phyloP scores from a whole-genome alignment of 2,329 filamentous ascomycete species.

The Penicillium sp. region DNA sequence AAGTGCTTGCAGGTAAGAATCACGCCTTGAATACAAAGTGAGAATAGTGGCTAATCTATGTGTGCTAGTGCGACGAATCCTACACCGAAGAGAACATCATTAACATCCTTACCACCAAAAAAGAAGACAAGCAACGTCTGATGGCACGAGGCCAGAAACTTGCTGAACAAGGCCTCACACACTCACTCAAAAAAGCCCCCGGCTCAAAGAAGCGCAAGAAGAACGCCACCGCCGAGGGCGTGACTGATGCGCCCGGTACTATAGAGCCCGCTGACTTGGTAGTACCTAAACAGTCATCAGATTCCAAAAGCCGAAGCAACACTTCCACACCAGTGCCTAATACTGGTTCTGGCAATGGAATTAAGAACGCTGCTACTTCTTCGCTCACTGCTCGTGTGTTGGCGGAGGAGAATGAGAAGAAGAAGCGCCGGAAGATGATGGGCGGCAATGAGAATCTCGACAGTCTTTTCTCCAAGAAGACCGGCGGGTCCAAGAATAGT shows the following conservation, averaged over 20 bases:
- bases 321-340: slow-evolving; percentile 28
- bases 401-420: slow-evolving; percentile 72
- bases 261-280: slow-evolving; percentile 29
- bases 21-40: neutral
- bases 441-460: slow-evolving; percentile 51
- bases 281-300: slow-evolving; percentile 19
- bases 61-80: slow-evolving; percentile 58
- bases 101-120: slow-evolving; percentile 64
- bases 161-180: slow-evolving; percentile 62
- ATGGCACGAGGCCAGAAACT: slow-evolving; percentile 60
- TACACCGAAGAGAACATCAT: slow-evolving; percentile 71
- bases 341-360: slow-evolving; percentile 46
- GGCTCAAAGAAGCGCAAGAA: slow-evolving; percentile 68
- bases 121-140: slow-evolving; percentile 62
- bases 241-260: slow-evolving; percentile 23
- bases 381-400: slow-evolving; percentile 77
- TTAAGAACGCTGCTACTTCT: slow-evolving; percentile 82
- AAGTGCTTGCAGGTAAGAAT: slow-evolving; percentile 48
- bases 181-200: slow-evolving; percentile 73
- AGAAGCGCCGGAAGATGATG: slow-evolving; percentile 66
- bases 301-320: slow-evolving; percentile 20
- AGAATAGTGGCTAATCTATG: neutral
- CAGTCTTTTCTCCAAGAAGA: slow-evolving; percentile 46
- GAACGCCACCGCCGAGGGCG: slow-evolving; percentile 41
- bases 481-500: slow-evolving; percentile 35